Evolutionary conservation across 2,329 filamentous ascomycete genomes (phyloP).

Genomic region (Zymoseptoria brevis): DNA sequence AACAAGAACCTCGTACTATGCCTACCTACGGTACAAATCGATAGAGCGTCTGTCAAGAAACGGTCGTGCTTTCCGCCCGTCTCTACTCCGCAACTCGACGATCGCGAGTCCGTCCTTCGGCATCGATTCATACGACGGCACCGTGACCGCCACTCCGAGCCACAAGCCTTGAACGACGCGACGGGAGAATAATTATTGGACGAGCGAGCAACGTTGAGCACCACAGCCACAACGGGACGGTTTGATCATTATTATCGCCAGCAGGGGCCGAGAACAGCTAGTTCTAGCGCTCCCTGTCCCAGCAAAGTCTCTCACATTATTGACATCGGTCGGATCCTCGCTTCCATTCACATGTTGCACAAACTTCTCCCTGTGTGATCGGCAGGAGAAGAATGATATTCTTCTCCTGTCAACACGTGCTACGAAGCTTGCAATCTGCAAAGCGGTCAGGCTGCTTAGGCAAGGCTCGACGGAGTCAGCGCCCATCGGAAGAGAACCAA

Average conservation of each 20-base stretch:
- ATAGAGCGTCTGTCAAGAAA: background rate
- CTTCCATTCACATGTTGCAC: background rate
- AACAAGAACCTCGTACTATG: background rate
- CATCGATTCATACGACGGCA: background rate
- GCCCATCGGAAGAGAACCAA: background rate
- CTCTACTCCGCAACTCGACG: background rate
- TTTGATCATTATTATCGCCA: background rate
- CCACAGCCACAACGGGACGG: background rate
- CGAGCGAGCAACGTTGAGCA: background rate
- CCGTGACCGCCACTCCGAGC: slow-evolving; percentile 1
- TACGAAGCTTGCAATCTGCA: background rate
- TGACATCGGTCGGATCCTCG: background rate
- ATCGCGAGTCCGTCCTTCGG: background rate
- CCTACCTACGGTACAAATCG: background rate
- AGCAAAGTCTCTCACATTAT: background rate
- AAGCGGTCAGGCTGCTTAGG: background rate
- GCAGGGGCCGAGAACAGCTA: background rate
- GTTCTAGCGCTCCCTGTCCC: background rate
- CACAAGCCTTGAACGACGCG: background rate
- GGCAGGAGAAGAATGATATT: background rate
- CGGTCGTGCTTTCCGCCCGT: background rate
- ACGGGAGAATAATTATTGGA: background rate
- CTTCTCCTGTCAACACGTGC: background rate
- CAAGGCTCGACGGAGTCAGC: background rate
- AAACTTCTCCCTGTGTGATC: background rate